Percentiles rank a stretch among this genome's conserved stretches.
These are phyloP conservation scores for Alnus rubra DNA, from an alignment of 306 rosid species.

Conservation along the genomic window DNA sequence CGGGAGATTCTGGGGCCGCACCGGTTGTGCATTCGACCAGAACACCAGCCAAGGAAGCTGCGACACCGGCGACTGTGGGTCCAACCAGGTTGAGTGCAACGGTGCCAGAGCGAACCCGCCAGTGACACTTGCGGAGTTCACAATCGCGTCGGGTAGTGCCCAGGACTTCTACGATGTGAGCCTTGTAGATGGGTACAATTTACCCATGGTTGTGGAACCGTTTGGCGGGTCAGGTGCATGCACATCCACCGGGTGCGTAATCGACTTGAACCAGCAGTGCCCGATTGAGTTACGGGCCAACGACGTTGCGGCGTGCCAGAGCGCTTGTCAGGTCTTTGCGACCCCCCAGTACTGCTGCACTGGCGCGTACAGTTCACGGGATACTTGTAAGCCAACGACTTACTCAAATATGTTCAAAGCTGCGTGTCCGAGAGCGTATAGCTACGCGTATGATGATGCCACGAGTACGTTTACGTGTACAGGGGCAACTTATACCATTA, in stretches of 20 bases:
- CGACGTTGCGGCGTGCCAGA: constrained; percentile 49
- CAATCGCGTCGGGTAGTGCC: constrained; percentile 40
- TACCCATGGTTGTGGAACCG: constrained; percentile 50
- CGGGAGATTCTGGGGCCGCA: constrained; percentile 73
- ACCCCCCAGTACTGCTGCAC: constrained; percentile 70
- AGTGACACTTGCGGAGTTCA: constrained; percentile 66
- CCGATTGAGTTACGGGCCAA: constrained; percentile 54
- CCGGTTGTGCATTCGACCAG: constrained; percentile 60
- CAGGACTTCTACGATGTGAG: constrained; percentile 73
- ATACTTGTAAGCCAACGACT: constrained; percentile 61
- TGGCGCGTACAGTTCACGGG: constrained; percentile 71
- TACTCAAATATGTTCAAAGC: constrained; percentile 83
- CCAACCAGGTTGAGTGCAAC: constrained; percentile 57
- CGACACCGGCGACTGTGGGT: constrained; percentile 65
- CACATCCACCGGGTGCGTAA: constrained; percentile 50
- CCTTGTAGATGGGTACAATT: constrained; percentile 68
- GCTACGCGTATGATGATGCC: constrained; percentile 89
- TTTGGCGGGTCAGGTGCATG: constrained; percentile 55
- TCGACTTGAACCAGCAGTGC: constrained; percentile 59
- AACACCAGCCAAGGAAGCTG: constrained; percentile 51
- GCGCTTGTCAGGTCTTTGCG: constrained; percentile 71
- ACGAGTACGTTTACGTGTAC: constrained; percentile 83
- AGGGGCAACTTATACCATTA: constrained; percentile 75
- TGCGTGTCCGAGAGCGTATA: constrained; percentile 82
- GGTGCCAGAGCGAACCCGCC: constrained; percentile 74